phyloP scores from a whole-genome alignment of 2,329 filamentous ascomycete species.

The Venturia asperata region DNA sequence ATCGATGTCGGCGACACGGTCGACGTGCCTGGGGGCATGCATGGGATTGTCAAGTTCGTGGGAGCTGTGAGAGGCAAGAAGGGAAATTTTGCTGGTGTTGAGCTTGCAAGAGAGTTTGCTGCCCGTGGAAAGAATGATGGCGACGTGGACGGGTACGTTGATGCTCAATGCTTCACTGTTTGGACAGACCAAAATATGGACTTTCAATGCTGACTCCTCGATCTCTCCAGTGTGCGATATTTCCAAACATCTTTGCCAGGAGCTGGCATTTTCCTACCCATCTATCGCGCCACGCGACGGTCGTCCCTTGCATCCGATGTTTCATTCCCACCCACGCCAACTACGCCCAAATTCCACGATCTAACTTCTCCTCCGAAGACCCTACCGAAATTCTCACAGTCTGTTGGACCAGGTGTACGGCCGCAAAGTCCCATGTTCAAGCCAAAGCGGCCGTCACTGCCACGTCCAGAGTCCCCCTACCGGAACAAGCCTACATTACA shows the following conservation, averaged over 20 bases:
- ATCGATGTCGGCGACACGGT: slow-evolving; percentile 75
- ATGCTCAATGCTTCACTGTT: slow-evolving; percentile 10
- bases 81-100: slow-evolving; percentile 86
- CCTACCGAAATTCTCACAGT: slow-evolving; percentile 78
- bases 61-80: slow-evolving; percentile 82
- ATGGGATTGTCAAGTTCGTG: slow-evolving; percentile 81
- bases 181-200: neutral
- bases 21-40: slow-evolving; percentile 90
- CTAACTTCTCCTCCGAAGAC: slow-evolving; percentile 46
- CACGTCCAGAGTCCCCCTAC: slow-evolving; percentile 79
- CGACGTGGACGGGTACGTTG: slow-evolving; percentile 83
- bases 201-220: slow-evolving; percentile 10
- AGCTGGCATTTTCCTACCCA: slow-evolving; percentile 87
- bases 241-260: slow-evolving; percentile 72
- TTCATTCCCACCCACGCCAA: slow-evolving; percentile 59
- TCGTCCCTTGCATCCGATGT: slow-evolving; percentile 49
- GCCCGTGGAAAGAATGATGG: slow-evolving; percentile 87
- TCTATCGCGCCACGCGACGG: slow-evolving; percentile 69
- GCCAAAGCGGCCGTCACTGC: slow-evolving; percentile 66
- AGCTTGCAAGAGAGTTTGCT: slow-evolving; percentile 75
- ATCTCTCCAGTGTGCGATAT: slow-evolving; percentile 52
- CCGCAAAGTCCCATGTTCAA: slow-evolving; percentile 66
- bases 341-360: slow-evolving; percentile 44
- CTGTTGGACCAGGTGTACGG: slow-evolving; percentile 64
- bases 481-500: slow-evolving; percentile 55